phyloP scores from a whole-genome alignment of 2,329 filamentous ascomycete species.

The Colletotrichum paranaense region DNA sequence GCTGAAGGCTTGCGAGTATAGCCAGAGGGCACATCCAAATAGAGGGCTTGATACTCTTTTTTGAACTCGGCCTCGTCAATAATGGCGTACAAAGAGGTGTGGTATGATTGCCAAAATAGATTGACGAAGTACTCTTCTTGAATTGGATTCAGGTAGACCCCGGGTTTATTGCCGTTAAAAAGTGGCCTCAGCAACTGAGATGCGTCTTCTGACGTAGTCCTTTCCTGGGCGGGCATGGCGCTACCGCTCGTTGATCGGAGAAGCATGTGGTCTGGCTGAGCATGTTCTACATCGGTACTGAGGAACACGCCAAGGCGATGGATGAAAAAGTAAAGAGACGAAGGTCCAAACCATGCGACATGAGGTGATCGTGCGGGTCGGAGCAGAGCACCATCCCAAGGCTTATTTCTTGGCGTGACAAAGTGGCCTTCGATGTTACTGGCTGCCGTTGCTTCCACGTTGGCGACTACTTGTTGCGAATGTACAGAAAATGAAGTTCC shows the following conservation, averaged over 20 bases:
- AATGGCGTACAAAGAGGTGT: constrained; percentile 51
- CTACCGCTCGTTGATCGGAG: constrained; percentile 23
- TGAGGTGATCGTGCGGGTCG: constrained; percentile 47
- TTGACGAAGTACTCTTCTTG: constrained; percentile 60
- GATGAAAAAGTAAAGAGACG: constrained; percentile 56
- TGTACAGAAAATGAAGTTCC: background rate
- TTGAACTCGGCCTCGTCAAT: constrained; percentile 57
- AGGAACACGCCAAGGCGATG: constrained; percentile 51
- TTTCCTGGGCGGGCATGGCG: background rate
- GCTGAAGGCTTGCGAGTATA: constrained; percentile 50
- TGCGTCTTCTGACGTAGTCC: background rate
- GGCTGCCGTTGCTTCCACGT: constrained; percentile 16
- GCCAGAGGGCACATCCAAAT: constrained; percentile 42
- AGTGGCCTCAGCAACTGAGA: constrained; percentile 35
- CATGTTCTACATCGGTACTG: constrained; percentile 45
- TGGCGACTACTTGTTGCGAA: background rate
- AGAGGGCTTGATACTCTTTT: constrained; percentile 55
- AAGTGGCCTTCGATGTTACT: background rate
- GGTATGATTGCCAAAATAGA: constrained; percentile 60
- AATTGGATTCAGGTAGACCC: constrained; percentile 45
- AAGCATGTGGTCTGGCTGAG: constrained; percentile 39
- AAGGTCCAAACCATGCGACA: constrained; percentile 53
- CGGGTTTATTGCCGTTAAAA: constrained; percentile 7
- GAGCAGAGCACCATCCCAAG: constrained; percentile 51
- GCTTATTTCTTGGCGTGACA: constrained; percentile 33